phyloP scores from a whole-genome alignment of 2,329 filamentous ascomycete species.

The Rutstroemia sp. region DNA sequence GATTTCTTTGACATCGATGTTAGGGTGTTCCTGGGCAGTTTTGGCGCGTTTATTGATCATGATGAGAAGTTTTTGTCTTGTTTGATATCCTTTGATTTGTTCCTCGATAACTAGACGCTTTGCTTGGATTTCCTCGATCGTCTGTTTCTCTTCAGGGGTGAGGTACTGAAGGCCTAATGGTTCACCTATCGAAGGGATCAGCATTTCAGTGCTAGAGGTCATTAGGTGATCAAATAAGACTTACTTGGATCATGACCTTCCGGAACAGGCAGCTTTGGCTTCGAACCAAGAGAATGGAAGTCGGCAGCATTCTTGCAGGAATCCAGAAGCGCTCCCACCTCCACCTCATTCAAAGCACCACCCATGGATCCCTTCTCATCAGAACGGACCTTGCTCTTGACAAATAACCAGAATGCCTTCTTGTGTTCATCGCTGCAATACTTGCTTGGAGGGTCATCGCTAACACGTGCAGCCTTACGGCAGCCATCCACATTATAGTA shows the following conservation, averaged over 20 bases:
- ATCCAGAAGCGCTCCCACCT: slow-evolving; percentile 19
- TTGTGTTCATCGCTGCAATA: slow-evolving; percentile 28
- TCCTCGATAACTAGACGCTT: slow-evolving; percentile 15
- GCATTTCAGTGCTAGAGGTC: neutral
- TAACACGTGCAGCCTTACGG: slow-evolving; percentile 25
- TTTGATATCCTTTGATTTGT: slow-evolving; percentile 16
- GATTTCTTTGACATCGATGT: slow-evolving; percentile 18
- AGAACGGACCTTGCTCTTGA: slow-evolving; percentile 14
- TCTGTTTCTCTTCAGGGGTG: slow-evolving; percentile 20
- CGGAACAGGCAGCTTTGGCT: slow-evolving; percentile 22
- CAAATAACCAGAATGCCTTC: slow-evolving; percentile 18
- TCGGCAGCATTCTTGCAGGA: slow-evolving; percentile 14
- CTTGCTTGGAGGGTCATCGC: slow-evolving; percentile 24
- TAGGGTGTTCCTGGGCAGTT: slow-evolving; percentile 16
- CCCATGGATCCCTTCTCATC: slow-evolving; percentile 24
- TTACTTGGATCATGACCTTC: slow-evolving; percentile 24
- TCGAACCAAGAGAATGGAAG: slow-evolving; percentile 23
- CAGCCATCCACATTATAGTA: slow-evolving; percentile 21
- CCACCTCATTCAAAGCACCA: slow-evolving; percentile 21
- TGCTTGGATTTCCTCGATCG: slow-evolving; percentile 17
- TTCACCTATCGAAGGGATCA: slow-evolving; percentile 11
- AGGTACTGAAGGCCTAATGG: slow-evolving; percentile 24
- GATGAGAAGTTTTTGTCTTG: slow-evolving; percentile 18
- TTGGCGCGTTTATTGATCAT: slow-evolving; percentile 24
- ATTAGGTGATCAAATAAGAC: neutral